These are phyloP conservation scores for Prunella vulgaris DNA, from an alignment of 257 asterid species.

Conservation along the genomic window DNA sequence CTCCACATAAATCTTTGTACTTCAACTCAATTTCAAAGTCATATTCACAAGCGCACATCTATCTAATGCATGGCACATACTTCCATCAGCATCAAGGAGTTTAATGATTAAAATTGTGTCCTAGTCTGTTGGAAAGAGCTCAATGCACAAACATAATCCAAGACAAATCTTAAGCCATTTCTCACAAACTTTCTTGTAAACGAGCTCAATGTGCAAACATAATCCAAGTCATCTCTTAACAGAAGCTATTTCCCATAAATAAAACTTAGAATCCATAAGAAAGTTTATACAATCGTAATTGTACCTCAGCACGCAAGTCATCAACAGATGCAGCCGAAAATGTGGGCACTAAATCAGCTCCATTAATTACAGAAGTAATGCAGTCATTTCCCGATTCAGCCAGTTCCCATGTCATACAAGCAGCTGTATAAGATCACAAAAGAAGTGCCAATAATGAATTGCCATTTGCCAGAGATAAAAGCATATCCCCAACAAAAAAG, in stretches of 20 bases:
- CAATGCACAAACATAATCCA: background rate
- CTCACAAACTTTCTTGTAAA: background rate
- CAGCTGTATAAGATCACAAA: conserved; percentile 54
- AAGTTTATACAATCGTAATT: conserved; percentile 3
- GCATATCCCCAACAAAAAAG: background rate
- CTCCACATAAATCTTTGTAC: background rate
- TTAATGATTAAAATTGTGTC: background rate
- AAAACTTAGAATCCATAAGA: background rate
- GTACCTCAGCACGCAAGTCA: conserved; percentile 96
- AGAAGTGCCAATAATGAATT: background rate
- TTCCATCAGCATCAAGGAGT: background rate
- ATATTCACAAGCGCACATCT: background rate
- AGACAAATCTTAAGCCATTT: background rate
- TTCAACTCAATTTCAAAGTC: background rate
- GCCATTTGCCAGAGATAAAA: background rate
- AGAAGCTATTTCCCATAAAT: background rate
- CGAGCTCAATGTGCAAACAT: too few species aligned
- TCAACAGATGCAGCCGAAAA: conserved; percentile 97
- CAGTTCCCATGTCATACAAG: conserved; percentile 99
- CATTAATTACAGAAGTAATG: conserved; percentile 78
- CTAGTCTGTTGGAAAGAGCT: background rate
- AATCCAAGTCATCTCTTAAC: background rate
- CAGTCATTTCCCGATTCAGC: conserved; percentile 87
- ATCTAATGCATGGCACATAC: background rate
- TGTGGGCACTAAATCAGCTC: conserved; percentile 96